phyloP scores from a whole-genome alignment of 1,284 basidiomycete species.

The Cutaneotrichosporon daszewskae region DNA sequence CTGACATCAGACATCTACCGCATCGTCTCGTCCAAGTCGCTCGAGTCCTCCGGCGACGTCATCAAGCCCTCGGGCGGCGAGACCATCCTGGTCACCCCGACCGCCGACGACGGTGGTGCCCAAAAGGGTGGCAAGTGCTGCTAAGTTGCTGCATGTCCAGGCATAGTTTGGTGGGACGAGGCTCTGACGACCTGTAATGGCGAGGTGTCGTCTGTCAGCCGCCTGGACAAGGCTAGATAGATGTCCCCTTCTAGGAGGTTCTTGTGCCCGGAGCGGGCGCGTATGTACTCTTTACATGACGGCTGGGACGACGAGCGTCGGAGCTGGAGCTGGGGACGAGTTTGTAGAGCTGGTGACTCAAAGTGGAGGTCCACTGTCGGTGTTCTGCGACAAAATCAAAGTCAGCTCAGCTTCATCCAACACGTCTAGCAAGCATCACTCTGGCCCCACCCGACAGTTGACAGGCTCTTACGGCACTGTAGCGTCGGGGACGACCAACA shows the following conservation, averaged over 20 bases:
- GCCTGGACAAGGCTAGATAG: not conserved
- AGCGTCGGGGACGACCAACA: too few relatives aligned
- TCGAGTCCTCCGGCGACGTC: constrained; percentile 70
- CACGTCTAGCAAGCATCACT: too few relatives aligned
- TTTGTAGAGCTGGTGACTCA: too few relatives aligned
- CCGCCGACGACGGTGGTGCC: constrained; percentile 46
- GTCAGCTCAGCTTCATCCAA: too few relatives aligned
- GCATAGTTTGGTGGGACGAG: not conserved
- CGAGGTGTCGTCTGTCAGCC: not conserved
- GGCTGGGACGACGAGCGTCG: not conserved
- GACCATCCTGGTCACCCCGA: constrained; percentile 67
- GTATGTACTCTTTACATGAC: constrained; percentile 17
- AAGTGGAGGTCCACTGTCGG: too few relatives aligned
- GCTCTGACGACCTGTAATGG: constrained; percentile 19
- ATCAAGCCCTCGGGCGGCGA: constrained; percentile 66
- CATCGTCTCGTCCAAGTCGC: constrained; percentile 81
- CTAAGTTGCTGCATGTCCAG: constrained; percentile 15
- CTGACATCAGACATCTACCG: constrained; percentile 75
- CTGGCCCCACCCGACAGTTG: too few relatives aligned
- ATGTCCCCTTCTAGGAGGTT: constrained; percentile 4
- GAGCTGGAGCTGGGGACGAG: not conserved
- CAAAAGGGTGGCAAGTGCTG: constrained; percentile 48
- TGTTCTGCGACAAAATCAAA: too few relatives aligned
- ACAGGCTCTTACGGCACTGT: too few relatives aligned
- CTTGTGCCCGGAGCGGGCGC: constrained; percentile 15